Conservation (phyloP, 1,284 basidiomycete genomes). For the Ustilago sp. region DNA sequence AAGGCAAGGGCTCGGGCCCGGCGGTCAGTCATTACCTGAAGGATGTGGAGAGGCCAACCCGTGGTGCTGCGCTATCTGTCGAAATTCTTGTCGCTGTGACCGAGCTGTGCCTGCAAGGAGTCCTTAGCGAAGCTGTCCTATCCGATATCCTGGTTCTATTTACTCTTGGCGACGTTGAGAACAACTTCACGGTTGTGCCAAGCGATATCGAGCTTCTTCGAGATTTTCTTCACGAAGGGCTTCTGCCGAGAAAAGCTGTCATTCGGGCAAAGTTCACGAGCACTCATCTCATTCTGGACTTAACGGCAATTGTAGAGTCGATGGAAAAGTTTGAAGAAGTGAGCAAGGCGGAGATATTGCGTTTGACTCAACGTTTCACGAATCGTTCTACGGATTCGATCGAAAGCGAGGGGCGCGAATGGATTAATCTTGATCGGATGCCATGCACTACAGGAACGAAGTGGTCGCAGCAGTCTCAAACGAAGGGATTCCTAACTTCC, state of each 20-base stretch:
- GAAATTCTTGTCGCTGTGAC: slow-evolving; percentile 15
- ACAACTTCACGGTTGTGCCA: background rate
- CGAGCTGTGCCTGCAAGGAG: slow-evolving; percentile 24
- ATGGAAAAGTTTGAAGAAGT: slow-evolving; percentile 8
- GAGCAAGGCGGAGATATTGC: background rate
- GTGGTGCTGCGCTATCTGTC: slow-evolving; percentile 7
- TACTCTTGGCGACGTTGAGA: slow-evolving; percentile 23
- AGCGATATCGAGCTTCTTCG: slow-evolving; percentile 19
- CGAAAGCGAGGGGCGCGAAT: slow-evolving; percentile 5
- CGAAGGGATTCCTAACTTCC: background rate
- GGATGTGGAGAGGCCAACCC: no score
- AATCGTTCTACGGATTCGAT: background rate
- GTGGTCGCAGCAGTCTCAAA: background rate
- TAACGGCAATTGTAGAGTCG: slow-evolving; percentile 8
- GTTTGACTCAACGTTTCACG: background rate
- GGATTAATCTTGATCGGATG: slow-evolving; percentile 13
- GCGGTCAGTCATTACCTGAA: background rate
- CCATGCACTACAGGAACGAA: slow-evolving; percentile 5
- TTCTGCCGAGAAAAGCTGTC: slow-evolving; percentile 1
- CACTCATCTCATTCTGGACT: slow-evolving; percentile 7
- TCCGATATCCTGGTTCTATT: slow-evolving; percentile 21
- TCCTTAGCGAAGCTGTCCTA: slow-evolving; percentile 8
- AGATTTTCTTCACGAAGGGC: slow-evolving; percentile 11
- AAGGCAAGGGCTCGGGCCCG: background rate
- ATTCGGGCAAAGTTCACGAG: slow-evolving; percentile 4